These are phyloP conservation scores for Clavispora fructus DNA, from an alignment of 805 yeast species.

Conservation along the genomic window DNA sequence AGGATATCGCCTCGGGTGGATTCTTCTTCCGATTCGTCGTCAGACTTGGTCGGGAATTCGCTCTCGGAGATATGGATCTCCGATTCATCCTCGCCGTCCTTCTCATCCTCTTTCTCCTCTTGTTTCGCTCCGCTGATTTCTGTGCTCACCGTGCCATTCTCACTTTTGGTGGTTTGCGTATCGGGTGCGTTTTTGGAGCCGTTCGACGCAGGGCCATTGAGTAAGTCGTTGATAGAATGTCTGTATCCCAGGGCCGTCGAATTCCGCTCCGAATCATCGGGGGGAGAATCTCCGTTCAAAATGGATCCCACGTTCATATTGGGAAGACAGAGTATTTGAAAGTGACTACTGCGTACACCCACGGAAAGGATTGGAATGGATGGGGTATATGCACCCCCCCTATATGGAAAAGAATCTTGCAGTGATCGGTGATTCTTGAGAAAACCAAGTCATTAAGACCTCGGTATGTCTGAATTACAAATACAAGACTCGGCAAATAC, in stretches of 20 bases:
- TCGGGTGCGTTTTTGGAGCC: neutral
- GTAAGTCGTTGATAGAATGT: conserved; percentile 14
- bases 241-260: conserved; percentile 8
- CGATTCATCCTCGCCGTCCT: neutral
- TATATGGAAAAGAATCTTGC: too few relatives aligned
- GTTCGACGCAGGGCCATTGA: conserved; percentile 6
- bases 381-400: too few relatives aligned
- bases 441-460: too few relatives aligned
- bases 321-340: neutral
- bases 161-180: neutral
- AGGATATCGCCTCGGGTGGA: neutral
- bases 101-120: neutral
- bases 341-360: neutral
- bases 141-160: too few relatives aligned
- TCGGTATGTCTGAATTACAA: too few relatives aligned
- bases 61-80: neutral
- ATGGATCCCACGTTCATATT: conserved; percentile 18
- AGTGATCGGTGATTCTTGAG: too few relatives aligned
- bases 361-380: too few relatives aligned
- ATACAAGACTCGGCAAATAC: too few relatives aligned
- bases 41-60: neutral
- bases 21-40: neutral
- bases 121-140: neutral
- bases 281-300: conserved; percentile 15
- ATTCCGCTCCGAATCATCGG: conserved; percentile 4